Evolutionary conservation across 2,329 filamentous ascomycete species (phyloP), one percentile per base, ranked within the genome.

Genomic region (Incumbomyces lentus): DNA sequence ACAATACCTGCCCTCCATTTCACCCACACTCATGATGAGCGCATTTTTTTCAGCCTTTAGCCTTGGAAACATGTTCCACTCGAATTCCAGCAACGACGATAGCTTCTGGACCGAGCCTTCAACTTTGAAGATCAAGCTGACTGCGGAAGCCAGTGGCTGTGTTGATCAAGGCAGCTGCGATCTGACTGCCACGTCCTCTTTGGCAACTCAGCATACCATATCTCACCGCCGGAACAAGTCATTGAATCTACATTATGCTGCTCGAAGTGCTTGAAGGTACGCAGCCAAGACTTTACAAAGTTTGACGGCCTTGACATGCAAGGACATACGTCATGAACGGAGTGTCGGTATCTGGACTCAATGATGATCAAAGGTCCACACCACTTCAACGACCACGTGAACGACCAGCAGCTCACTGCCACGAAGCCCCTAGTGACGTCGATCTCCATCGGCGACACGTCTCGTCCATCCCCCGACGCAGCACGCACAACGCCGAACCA

Each of bases 71-170:
- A 37, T 45, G 11, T 45, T 45, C 29, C 13, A 19, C 13, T 45
- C 34, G 6, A 14, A 11, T 36, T n/a, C 14, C 19, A 17, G 12
- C 45, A 17, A 32, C 14, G 51, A 55, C 17, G 47, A 51, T 33
- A 49, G 49, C 30, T 55, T 55, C 40, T 55, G 52, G 47, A 45
- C 52, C 30, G 53, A 55, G 32, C 51, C 51, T 22, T 55, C 53
- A 14, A 52, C 49, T 14, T 44, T 55, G 44, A 46, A 51, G 37
- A 49, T 48, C 13, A 49, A 30, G 22, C 36, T 53, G 39, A 55
- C 49, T 30, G 51, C 52, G 16, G 51, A 48, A 17, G 47, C 40
- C n/a, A 48, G 49, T 38, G 8, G 8, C 22, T 30, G 37, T 13
- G 46, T 40, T 26, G 46, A 46, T 7, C 16, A 33, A 5, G 26